phyloP scores from a whole-genome alignment of 2,329 filamentous ascomycete species.

The Fusarium coicis region DNA sequence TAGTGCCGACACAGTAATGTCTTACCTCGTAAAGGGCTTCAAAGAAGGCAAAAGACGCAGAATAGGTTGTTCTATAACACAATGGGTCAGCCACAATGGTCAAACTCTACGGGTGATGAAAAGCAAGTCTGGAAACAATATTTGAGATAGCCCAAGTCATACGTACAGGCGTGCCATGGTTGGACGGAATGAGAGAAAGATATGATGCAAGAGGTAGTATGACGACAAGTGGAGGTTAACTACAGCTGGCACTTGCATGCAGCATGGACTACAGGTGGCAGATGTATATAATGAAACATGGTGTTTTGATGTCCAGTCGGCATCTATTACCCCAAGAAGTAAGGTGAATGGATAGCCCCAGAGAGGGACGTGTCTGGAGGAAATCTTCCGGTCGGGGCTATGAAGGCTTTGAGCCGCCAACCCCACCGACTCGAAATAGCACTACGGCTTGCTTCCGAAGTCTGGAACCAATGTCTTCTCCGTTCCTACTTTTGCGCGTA shows the following conservation, averaged over 20 bases:
- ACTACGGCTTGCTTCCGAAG: background rate
- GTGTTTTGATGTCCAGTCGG: background rate
- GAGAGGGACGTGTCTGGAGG: background rate
- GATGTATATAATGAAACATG: background rate
- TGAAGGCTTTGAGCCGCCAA: background rate
- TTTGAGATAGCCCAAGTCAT: fast-evolving
- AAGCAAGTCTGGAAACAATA: no score
- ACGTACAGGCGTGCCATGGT: background rate
- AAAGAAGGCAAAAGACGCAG: background rate
- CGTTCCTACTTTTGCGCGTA: background rate
- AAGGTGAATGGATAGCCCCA: background rate
- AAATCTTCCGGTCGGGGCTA: background rate
- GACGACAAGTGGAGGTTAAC: background rate
- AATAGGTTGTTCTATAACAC: background rate
- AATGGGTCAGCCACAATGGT: background rate
- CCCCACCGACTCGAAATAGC: background rate
- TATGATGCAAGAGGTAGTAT: background rate
- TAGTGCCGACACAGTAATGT: background rate
- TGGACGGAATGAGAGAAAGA: no score
- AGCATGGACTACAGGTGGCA: background rate
- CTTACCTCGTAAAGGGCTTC: background rate
- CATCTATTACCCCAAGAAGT: background rate
- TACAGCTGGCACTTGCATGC: background rate
- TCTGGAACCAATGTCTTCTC: background rate
- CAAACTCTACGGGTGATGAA: background rate